Evolutionary conservation across 2,329 filamentous ascomycete species (phyloP).

Genomic region (Trichocomaceae sp.): DNA sequence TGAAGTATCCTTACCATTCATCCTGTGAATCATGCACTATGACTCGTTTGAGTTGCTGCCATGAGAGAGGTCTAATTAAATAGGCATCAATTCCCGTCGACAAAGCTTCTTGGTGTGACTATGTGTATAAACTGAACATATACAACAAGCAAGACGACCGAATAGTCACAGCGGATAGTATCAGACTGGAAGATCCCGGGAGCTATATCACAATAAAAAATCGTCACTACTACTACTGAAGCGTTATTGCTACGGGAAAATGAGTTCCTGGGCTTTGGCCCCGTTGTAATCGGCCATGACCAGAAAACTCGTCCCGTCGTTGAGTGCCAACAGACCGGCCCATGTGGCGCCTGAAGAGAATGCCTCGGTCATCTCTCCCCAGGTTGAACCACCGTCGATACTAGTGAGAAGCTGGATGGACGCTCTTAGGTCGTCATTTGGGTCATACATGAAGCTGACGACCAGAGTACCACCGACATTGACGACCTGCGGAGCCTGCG

Average conservation of each 20-base stretch:
- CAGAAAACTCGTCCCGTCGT: neutral
- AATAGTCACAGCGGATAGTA: neutral
- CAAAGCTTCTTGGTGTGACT: no score
- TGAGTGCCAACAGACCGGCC: slow-evolving; percentile 1
- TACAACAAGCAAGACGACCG: neutral
- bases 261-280: neutral
- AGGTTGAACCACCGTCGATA: neutral
- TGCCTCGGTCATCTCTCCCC: neutral
- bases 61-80: no score
- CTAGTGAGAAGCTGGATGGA: neutral
- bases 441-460: slow-evolving; percentile 3
- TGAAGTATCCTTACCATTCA: neutral
- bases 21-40: no score
- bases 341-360: neutral
- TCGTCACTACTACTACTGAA: neutral
- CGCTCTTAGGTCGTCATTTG: neutral
- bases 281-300: neutral
- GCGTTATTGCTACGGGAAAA: neutral
- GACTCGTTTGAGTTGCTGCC: no score
- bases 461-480: slow-evolving; percentile 8
- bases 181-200: neutral
- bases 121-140: neutral
- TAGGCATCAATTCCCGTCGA: no score
- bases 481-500: slow-evolving; percentile 4
- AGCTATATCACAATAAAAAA: neutral